Evolutionary conservation across 176 grass and related monocot species (phyloP).

Genomic region (Oryza australiensis): DNA sequence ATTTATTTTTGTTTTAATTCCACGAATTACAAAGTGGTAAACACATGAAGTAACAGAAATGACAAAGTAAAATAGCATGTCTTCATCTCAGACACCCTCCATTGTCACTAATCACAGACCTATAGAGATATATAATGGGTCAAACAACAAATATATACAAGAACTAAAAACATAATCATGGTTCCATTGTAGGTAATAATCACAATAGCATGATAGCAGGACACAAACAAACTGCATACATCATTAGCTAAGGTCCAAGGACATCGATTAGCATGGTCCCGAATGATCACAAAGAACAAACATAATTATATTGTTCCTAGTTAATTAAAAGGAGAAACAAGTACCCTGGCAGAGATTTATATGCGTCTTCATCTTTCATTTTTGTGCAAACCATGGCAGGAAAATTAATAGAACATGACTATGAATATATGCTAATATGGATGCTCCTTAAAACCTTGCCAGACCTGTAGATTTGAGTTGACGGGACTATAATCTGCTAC

Average conservation of each 20-base stretch:
- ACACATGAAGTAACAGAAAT: slow-evolving; percentile 11
- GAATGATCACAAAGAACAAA: not conserved
- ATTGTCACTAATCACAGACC: slow-evolving; percentile 67
- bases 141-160: slow-evolving; percentile 37
- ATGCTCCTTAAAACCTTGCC: slow-evolving; percentile 46
- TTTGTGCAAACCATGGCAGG: not conserved
- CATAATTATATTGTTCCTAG: not conserved
- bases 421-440: slow-evolving; percentile 35
- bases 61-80: slow-evolving; percentile 32
- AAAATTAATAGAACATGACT: slow-evolving; percentile 17
- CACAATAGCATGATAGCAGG: not conserved
- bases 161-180: slow-evolving; percentile 1
- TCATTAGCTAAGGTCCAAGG: not conserved
- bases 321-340: slow-evolving; percentile 7
- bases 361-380: slow-evolving; percentile 1
- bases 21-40: slow-evolving; percentile 16
- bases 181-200: slow-evolving; percentile 5
- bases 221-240: not conserved
- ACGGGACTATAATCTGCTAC: slow-evolving; percentile 58
- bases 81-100: slow-evolving; percentile 63
- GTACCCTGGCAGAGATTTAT: not conserved
- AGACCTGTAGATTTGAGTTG: slow-evolving; percentile 68
- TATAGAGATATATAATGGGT: slow-evolving; percentile 62
- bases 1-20: not conserved
- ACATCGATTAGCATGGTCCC: not conserved